These are phyloP conservation scores for Pestalotiopsis sp. DNA, from an alignment of 2,329 filamentous ascomycete genomes.

Conservation along the genomic window DNA sequence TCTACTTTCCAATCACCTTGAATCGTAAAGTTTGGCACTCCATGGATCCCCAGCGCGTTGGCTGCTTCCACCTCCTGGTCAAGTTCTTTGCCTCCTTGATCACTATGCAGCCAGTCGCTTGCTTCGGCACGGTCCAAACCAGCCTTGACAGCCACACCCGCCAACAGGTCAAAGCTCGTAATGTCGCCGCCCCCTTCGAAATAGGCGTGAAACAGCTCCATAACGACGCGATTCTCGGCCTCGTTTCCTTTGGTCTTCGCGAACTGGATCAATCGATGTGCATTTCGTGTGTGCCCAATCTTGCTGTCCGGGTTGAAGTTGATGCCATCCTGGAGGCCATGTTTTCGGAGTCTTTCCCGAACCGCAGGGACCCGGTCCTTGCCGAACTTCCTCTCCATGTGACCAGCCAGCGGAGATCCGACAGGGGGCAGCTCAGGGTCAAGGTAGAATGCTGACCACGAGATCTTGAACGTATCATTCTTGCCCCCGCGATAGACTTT, in stretches of 20 bases:
- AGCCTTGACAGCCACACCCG: conserved; percentile 46
- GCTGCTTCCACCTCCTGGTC: conserved; percentile 49
- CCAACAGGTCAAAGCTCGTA: conserved; percentile 48
- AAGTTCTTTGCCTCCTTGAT: conserved; percentile 44
- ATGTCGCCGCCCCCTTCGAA: conserved; percentile 61
- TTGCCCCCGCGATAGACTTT: conserved; percentile 56
- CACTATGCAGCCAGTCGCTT: conserved; percentile 33
- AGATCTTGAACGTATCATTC: conserved; percentile 69
- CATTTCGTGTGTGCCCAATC: conserved; percentile 76
- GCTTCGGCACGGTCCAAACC: conserved; percentile 50
- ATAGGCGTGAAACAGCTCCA: conserved; percentile 59
- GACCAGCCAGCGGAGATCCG: conserved; percentile 46
- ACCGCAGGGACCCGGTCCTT: conserved; percentile 58
- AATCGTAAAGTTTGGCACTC: conserved; percentile 69
- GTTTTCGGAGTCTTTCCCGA: conserved; percentile 52
- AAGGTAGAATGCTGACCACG: conserved; percentile 81
- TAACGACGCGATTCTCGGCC: conserved; percentile 57
- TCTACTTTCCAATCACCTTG: conserved; percentile 62
- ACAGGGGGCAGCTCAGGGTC: conserved; percentile 60
- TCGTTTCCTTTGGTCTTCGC: conserved; percentile 52
- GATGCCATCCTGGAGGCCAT: conserved; percentile 69
- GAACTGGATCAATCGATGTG: conserved; percentile 74
- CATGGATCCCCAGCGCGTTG: conserved; percentile 48
- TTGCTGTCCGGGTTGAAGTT: conserved; percentile 70
- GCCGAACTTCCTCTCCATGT: conserved; percentile 67